Percentiles rank a stretch among this genome's conserved stretches.
These are phyloP conservation scores for Metschnikowia matae DNA, from an alignment of 805 yeast genomes.

Conservation along the genomic window DNA sequence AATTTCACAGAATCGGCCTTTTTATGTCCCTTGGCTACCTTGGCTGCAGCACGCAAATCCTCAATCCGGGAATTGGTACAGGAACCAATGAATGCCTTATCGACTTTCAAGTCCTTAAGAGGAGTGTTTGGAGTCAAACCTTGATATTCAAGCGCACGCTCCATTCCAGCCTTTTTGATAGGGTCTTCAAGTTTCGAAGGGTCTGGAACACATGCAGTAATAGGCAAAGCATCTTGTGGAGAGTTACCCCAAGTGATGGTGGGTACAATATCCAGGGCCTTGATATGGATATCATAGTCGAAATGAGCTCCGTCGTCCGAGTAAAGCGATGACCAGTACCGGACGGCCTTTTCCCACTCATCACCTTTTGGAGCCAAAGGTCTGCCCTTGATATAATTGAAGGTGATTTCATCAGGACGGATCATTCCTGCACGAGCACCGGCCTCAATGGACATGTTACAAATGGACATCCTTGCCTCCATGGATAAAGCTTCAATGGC, in stretches of 20 bases:
- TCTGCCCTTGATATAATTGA: conserved; percentile 84
- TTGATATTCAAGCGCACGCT: conserved; percentile 88
- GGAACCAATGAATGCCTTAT: conserved; percentile 95
- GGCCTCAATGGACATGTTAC: conserved; percentile 98
- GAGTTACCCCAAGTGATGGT: conserved; percentile 99
- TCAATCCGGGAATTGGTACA: conserved; percentile 98
- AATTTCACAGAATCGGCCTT: conserved; percentile 76
- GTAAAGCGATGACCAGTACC: conserved; percentile 84
- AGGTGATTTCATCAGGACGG: conserved; percentile 87
- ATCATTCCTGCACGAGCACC: conserved; percentile 99
- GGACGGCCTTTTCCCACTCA: conserved; percentile 92
- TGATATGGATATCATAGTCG: conserved; percentile 76
- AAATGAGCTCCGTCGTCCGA: conserved; percentile 89
- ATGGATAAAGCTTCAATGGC: conserved; percentile 86
- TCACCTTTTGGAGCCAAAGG: conserved; percentile 92
- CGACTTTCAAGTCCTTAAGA: conserved; percentile 67
- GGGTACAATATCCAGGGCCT: conserved; percentile 84
- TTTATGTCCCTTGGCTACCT: conserved; percentile 83
- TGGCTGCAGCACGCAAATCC: conserved; percentile 93
- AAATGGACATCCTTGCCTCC: conserved; percentile 99
- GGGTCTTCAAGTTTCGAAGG: conserved; percentile 72
- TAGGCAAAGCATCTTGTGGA: conserved; percentile 97
- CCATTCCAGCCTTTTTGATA: conserved; percentile 76
- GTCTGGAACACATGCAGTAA: conserved; percentile 86
- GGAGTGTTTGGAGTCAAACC: conserved; percentile 84